phyloP scores from a whole-genome alignment of 306 rosid species.

The Vigna angularis region DNA sequence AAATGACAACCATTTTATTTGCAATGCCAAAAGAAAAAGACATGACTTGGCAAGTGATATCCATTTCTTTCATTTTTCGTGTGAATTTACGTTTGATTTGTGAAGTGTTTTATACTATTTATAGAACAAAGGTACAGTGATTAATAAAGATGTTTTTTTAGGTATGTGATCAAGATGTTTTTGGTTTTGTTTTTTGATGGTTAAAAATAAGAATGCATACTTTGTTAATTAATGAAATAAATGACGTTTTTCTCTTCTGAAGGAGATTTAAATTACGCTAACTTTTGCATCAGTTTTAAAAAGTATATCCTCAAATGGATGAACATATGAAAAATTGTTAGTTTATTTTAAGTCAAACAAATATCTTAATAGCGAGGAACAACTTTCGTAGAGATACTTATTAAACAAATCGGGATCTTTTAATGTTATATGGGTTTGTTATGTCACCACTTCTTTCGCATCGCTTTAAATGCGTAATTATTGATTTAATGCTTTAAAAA shows the following conservation, averaged over 20 bases:
- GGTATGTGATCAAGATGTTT: background rate
- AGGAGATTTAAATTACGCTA: background rate
- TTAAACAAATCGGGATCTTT: too few relatives aligned
- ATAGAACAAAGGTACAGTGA: background rate
- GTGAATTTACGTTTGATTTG: background rate
- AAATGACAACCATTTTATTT: slow-evolving; percentile 38
- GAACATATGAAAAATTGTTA: too few relatives aligned
- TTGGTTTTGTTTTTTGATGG: background rate
- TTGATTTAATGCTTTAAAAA: too few relatives aligned
- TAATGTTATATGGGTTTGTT: too few relatives aligned
- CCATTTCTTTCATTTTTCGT: background rate
- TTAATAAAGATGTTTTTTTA: background rate
- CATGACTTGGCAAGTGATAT: background rate
- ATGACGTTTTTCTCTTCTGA: background rate
- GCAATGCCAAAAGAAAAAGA: slow-evolving; percentile 24
- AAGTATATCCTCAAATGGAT: too few relatives aligned
- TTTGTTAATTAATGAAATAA: background rate
- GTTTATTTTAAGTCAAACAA: too few relatives aligned
- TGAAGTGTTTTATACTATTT: background rate
- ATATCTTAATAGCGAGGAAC: too few relatives aligned
- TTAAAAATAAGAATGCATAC: background rate
- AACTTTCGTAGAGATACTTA: too few relatives aligned
- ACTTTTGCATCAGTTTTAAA: too few relatives aligned
- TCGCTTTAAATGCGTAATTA: too few relatives aligned
- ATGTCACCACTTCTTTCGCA: too few relatives aligned